Percentiles rank a stretch among this genome's conserved stretches.
Conservation (phyloP, 768 basidiomycete genomes). For the Tephrocybe sp. region DNA sequence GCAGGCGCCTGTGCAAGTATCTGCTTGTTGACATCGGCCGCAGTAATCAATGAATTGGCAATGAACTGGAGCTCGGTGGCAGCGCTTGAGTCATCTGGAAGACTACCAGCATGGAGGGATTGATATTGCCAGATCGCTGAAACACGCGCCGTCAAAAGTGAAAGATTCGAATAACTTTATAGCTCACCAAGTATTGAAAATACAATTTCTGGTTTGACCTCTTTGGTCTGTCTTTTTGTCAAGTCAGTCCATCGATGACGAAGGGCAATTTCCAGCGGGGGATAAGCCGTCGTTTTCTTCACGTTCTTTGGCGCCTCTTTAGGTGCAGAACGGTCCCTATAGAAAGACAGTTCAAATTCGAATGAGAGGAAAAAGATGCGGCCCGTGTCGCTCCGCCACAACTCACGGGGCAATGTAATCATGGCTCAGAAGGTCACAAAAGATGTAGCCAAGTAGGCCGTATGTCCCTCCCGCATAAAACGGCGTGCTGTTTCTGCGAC, state of each 20-base stretch:
- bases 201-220: constrained; percentile 72
- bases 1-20: constrained; percentile 56
- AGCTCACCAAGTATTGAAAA: constrained; percentile 71
- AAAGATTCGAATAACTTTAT: neutral
- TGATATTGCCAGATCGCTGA: constrained; percentile 87
- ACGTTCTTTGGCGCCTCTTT: constrained; percentile 60
- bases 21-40: constrained; percentile 71
- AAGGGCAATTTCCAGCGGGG: constrained; percentile 61
- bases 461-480: constrained; percentile 94
- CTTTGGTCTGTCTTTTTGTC: constrained; percentile 77
- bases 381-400: constrained; percentile 10
- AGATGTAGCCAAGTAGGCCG: constrained; percentile 90
- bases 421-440: constrained; percentile 88
- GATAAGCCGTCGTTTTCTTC: constrained; percentile 63
- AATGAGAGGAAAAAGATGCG: constrained; percentile 12
- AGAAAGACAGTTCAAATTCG: constrained; percentile 12
- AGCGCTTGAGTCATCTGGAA: constrained; percentile 53
- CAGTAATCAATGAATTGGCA: constrained; percentile 57
- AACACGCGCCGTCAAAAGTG: neutral
- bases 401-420: constrained; percentile 84
- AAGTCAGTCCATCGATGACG: constrained; percentile 67
- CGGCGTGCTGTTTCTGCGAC: constrained; percentile 69
- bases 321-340: constrained; percentile 62
- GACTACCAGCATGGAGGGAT: constrained; percentile 47
- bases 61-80: constrained; percentile 61